Base-by-base conservation (phyloP, 805 yeast genomes). In the Saccharomycopsis sp. region DNA sequence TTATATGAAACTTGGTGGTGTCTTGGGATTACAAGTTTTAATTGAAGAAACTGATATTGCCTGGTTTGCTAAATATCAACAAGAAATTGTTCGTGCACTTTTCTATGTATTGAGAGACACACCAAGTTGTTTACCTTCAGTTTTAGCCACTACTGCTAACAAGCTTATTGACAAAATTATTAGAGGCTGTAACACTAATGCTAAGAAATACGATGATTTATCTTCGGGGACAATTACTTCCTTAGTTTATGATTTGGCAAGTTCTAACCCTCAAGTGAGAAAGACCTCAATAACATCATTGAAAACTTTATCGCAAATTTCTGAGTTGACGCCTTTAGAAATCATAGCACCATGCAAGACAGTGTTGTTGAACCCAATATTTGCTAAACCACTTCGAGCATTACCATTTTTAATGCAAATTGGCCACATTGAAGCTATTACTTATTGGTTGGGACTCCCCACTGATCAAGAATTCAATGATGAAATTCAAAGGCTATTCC, bases 351-450 rank as follows among this genome's bases (percentile, higher is more conserved):
- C 90, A 16, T 89, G 94, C 43, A 86, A 88, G 55, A 81, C 78
- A 39, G 77, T 89, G 21, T 66, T 94, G 23, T 65, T 93, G 38
- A 85, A 94, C 0, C 97, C 99, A 4, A 93, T 93, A 19, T 94
- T 93, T 67, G 96, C 96, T 3, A 93, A 93, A 59, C 99, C 99
- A 0, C 65, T 93, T 47, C 72, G 99, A 51, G 99, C 99, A 0
- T 70, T 93, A 50, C 98, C 99, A 0, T 93, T 94, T 66, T 93
- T 96, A 3, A 93, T 90, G 96, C 98, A 94, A 64, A 93, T 93
- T 45, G 98, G 98, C 29, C 89, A 93, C 60, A 89, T 93, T 50
- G 97, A 93, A 62, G 97, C 97, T 1, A 85, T 93, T n/a, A 81
- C 95, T 0, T 94, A 81, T 61, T 90, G 97, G 58, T 66, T 93